phyloP scores from a whole-genome alignment of 2,329 filamentous ascomycete genomes.

The Samsoniella hepiali region DNA sequence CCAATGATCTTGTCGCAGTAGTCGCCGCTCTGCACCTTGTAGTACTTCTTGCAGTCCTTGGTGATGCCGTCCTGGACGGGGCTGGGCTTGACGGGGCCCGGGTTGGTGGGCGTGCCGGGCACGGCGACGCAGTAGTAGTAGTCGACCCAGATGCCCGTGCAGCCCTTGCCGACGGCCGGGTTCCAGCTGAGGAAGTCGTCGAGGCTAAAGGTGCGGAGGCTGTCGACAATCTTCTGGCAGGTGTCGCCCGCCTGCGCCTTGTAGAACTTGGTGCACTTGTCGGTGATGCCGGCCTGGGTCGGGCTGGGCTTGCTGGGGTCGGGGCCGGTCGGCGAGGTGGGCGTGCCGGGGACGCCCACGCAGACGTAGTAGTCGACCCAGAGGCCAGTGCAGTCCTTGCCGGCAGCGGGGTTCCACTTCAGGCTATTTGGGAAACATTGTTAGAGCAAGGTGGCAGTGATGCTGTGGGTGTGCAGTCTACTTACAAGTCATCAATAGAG shows the following conservation, averaged over 20 bases:
- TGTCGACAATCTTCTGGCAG: conserved; percentile 26
- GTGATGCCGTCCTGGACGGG: conserved; percentile 14
- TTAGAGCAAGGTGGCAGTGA: not conserved
- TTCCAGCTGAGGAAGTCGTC: conserved; percentile 17
- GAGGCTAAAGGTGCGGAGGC: conserved; percentile 27
- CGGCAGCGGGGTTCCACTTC: conserved; percentile 25
- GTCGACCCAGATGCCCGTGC: conserved; percentile 16
- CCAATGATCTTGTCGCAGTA: conserved; percentile 20
- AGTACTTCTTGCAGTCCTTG: conserved; percentile 19
- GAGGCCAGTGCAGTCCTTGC: conserved; percentile 17
- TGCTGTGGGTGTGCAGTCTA: not conserved
- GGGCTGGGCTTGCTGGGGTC: conserved; percentile 18
- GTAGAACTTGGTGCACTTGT: conserved; percentile 19
- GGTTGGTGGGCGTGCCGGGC: conserved; percentile 17
- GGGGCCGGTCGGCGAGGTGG: conserved; percentile 9
- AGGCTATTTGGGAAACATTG: conserved; percentile 23
- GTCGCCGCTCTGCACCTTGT: conserved; percentile 21
- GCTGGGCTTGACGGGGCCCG: conserved; percentile 1
- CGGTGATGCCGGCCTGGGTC: conserved; percentile 13
- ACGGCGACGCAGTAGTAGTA: conserved; percentile 19
- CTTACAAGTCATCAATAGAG: conserved; percentile 16
- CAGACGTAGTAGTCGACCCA: conserved; percentile 20
- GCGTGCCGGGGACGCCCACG: conserved; percentile 28
- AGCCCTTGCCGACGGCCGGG: conserved; percentile 17
- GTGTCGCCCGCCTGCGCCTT: conserved; percentile 25